Evolutionary conservation across 2,329 filamentous ascomycete genomes (phyloP), one percentile per base, ranked within the genome.

Genomic region (Huntiella abstrusa): DNA sequence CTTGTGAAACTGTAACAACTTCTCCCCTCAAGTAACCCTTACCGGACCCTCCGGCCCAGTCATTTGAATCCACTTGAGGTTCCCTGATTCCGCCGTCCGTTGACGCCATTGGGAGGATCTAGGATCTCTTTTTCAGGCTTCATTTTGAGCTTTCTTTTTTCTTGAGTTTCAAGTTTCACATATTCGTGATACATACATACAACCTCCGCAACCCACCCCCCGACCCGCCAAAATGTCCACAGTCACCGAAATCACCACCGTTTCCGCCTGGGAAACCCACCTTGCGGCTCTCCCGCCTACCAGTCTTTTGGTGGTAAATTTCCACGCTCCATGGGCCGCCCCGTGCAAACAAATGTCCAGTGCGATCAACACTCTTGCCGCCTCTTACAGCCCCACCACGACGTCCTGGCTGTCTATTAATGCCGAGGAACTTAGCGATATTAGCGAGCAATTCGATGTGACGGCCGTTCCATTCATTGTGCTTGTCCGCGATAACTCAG

Each of bases 251-350:
- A 80, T 95, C 63, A 72, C 75, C 55, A 77, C 73, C 55, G 75
- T 85, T 56, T 65, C 71, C 54, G 76, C 77, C 55, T 95, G 91
- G 77, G 68, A 77, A 53, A 65, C 74, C 53, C 71, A 81, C 58
- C 67, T 83, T 52, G 67, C 70, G 52, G 69, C 75, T 37, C 69
- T 87, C 11, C 73, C 83, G 8, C 58, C 79, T 2, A 72, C 77
- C 12, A 75, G 82, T 12, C 75, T 95, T 50, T 70, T 88, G 52
- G 71, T 95, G 57, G 75, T 93, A 58, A 95, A 87, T 60, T 98
- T 98, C 70, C 83, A 96, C 62, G 86, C 91, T 15, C 83, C 87
- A 53, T 98, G 91, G 91, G 91, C 91, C 28, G 86, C 86, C 50
- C 91, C 91, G 40, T 96, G 91, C 69, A 78, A 83, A 52, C 86